Evolutionary conservation across 208 protist genomes (phyloP), one percentile per base, ranked within the genome.

Genomic region (Trypanosoma lewisi): DNA sequence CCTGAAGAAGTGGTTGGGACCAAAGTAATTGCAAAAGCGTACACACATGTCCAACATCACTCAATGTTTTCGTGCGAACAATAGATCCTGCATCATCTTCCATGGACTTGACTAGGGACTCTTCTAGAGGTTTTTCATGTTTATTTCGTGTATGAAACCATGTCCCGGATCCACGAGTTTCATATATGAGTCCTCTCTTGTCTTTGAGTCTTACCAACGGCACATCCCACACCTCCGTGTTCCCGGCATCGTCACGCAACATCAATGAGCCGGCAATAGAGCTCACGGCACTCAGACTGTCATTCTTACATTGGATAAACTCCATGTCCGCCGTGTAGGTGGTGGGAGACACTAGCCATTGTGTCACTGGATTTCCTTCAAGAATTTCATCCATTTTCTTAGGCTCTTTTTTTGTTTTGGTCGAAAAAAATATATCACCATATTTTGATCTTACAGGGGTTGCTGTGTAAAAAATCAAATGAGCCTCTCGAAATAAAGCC

Each of bases 1-100:
- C 19, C 5, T 73, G 67, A n/a, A 73, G 19, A 34, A 73, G 41
- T 27, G 59, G 67, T 49, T 67, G 52, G 27, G 50, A 36, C 44
- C 49, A 73, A 48, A 73, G 7, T 19, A 19, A 51, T 39, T 30
- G 9, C n/a, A 63, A 4, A 45, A 67, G n/a, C 21, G 34, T 17
- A 0, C 27, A 39, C 16, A 61, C 36, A 47, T 45, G 2, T 55
- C 51, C n/a, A 12, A 2, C 17, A 39, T 34, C 17, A 3, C 27
- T 37, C 8, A 41, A 47, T 11, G 12, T 28, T 44, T 37, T 23
- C 3, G 27, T 17, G 30, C 52, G 36, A n/a, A 28, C n/a, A 51
- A 70, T 19, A 16, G 30, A 9, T 17, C 64, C 64, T 2, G n/a
- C 9, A 8, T n/a, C n/a, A n/a, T 53, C 31, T 31, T 44, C 53